Percentiles rank a stretch among this genome's conserved stretches.
Evolutionary conservation across 495 filamentous ascomycete species (phyloP).

Genomic region (Polyplosphaeria fusca): DNA sequence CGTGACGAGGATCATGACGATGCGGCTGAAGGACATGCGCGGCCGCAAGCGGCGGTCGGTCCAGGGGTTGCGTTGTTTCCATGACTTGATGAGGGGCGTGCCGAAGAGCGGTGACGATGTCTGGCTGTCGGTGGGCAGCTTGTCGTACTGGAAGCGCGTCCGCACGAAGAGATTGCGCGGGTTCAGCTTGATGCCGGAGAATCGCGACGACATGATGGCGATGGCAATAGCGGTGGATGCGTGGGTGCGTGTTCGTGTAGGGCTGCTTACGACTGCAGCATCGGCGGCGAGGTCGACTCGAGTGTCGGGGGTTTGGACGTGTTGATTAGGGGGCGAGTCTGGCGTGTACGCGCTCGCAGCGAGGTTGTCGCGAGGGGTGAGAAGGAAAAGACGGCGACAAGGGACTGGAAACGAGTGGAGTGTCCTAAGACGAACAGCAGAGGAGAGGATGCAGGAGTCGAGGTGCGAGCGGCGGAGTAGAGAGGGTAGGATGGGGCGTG

Average conservation of each 20-base stretch:
- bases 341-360: conserved; percentile 1
- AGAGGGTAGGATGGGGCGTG: not conserved
- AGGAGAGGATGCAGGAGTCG: not conserved
- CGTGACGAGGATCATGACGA: conserved; percentile 29
- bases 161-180: conserved; percentile 28
- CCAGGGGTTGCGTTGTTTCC: conserved; percentile 31
- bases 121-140: conserved; percentile 37
- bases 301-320: not conserved
- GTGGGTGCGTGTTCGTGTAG: conserved; percentile 1
- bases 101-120: conserved; percentile 36
- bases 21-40: conserved; percentile 29
- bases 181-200: conserved; percentile 16
- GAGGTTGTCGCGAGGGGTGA: not conserved
- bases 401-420: conserved; percentile 6
- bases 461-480: conserved; percentile 24
- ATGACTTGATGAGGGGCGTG: conserved; percentile 29
- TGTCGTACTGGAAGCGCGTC: conserved; percentile 38
- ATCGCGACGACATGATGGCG: conserved; percentile 25
- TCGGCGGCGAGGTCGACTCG: conserved; percentile 13
- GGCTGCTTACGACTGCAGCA: conserved; percentile 21
- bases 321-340: conserved; percentile 2
- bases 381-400: conserved; percentile 5
- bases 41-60: conserved; percentile 32
- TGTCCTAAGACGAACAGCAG: conserved; percentile 5
- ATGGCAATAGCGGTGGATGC: not conserved